Percentiles rank a stretch among this genome's conserved stretches.
phyloP scores from a whole-genome alignment of 345 rosid species.

The Kandelia obovata region DNA sequence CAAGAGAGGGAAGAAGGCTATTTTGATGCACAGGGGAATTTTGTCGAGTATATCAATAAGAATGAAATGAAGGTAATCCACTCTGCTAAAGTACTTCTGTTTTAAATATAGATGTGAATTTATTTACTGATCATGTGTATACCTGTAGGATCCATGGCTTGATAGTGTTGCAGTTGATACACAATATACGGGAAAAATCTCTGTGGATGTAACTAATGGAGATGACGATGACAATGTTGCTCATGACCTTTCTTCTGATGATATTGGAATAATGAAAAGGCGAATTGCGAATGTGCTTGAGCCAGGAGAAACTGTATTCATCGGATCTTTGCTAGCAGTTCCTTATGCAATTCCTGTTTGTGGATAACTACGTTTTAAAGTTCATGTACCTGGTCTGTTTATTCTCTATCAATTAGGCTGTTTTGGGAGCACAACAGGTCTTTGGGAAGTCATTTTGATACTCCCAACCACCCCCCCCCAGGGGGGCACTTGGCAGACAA shows the following conservation, averaged over 20 bases:
- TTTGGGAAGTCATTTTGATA: too few species aligned
- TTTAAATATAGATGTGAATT: background rate
- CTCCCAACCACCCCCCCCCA: too few species aligned
- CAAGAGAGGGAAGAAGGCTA: conserved; percentile 96
- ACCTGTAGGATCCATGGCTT: conserved; percentile 95
- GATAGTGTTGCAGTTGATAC: conserved; percentile 67
- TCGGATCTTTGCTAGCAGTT: background rate
- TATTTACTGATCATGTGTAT: conserved; percentile 11
- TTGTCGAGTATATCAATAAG: conserved; percentile 73
- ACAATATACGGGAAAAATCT: conserved; percentile 41
- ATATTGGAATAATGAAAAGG: conserved; percentile 66
- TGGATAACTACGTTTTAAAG: too few species aligned
- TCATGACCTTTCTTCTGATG: conserved; percentile 65
- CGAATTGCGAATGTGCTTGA: conserved; percentile 78
- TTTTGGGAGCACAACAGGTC: too few species aligned
- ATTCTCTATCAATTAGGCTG: too few species aligned
- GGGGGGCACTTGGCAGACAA: too few species aligned
- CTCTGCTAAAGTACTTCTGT: background rate
- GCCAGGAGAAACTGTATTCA: conserved; percentile 85
- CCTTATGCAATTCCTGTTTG: too few species aligned
- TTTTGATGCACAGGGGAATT: conserved; percentile 86
- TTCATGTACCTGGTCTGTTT: too few species aligned
- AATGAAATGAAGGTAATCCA: conserved; percentile 69
- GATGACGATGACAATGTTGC: conserved; percentile 30
- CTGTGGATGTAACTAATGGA: conserved; percentile 13